Percentiles rank a stretch among this genome's conserved stretches.
Conservation (phyloP, 1,284 basidiomycete genomes). For the Pseudozyma tsukubaensis region DNA sequence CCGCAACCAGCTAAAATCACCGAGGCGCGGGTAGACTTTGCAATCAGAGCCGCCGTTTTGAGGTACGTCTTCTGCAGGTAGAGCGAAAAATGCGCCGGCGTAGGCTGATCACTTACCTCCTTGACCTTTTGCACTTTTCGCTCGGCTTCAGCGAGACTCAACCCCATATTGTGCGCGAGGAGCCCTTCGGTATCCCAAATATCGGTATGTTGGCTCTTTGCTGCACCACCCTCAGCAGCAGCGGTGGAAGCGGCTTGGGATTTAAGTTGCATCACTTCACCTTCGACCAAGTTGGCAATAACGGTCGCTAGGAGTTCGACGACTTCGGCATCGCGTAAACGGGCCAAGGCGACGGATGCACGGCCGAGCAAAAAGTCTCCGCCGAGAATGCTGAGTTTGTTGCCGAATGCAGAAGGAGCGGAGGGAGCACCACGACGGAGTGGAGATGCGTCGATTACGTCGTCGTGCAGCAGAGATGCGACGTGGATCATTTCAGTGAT, state of each 20-base stretch:
- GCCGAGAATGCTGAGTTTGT: conserved; percentile 92
- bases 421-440: conserved; percentile 84
- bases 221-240: conserved; percentile 8
- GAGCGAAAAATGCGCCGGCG: conserved; percentile 78
- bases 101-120: conserved; percentile 55
- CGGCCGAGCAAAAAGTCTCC: conserved; percentile 96
- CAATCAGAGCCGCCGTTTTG: conserved; percentile 95
- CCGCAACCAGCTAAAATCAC: conserved; percentile 88
- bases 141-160: conserved; percentile 18
- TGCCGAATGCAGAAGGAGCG: conserved; percentile 89
- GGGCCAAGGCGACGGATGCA: conserved; percentile 85
- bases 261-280: conserved; percentile 89
- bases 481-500: conserved; percentile 99
- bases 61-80: conserved; percentile 96
- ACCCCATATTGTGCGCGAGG: conserved; percentile 31
- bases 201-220: conserved; percentile 21
- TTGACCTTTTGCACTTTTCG: neutral
- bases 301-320: conserved; percentile 92
- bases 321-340: conserved; percentile 87
- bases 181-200: conserved; percentile 51
- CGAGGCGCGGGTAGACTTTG: conserved; percentile 88
- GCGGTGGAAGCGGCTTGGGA: conserved; percentile 40
- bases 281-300: conserved; percentile 94
- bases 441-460: conserved; percentile 87
- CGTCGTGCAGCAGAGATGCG: conserved; percentile 93